Conservation (phyloP, 1,284 basidiomycete genomes). For the Trametes versicolor region DNA sequence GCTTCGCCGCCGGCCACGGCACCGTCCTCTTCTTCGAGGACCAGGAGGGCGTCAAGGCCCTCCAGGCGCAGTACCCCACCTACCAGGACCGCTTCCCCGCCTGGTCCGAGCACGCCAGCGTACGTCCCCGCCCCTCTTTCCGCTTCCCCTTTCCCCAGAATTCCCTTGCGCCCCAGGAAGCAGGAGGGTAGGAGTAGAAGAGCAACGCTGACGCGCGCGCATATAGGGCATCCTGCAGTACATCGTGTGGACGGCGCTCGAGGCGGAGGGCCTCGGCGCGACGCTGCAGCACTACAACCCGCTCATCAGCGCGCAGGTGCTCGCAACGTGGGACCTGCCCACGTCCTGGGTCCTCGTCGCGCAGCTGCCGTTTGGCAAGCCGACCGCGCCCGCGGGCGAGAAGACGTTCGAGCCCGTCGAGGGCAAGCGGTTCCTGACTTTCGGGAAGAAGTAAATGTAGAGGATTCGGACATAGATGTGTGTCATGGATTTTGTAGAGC, state of each 20-base stretch:
- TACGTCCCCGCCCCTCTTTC: constrained; percentile 12
- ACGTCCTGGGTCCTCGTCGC: constrained; percentile 37
- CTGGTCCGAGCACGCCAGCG: constrained; percentile 38
- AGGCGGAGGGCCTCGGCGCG: constrained; percentile 40
- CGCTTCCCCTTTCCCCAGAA: too few species aligned
- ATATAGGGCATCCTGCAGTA: constrained; percentile 38
- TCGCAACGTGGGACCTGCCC: constrained; percentile 38
- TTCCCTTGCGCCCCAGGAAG: too few species aligned
- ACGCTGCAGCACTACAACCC: constrained; percentile 43
- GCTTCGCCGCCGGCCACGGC: constrained; percentile 39
- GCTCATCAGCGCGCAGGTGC: constrained; percentile 37
- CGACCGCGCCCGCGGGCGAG: constrained; percentile 33
- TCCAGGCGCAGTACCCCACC: constrained; percentile 36
- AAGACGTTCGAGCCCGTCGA: constrained; percentile 37
- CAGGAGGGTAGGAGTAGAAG: too few species aligned
- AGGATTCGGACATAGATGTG: neutral
- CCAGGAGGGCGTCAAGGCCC: constrained; percentile 34
- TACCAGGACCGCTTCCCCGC: constrained; percentile 39
- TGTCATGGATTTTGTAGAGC: too few species aligned
- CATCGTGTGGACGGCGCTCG: constrained; percentile 40
- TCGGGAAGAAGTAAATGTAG: constrained; percentile 31
- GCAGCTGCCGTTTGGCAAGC: constrained; percentile 39
- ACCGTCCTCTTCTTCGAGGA: constrained; percentile 42
- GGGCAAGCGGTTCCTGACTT: constrained; percentile 39
- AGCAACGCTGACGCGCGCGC: constrained; percentile 5